Conservation (phyloP, 2,329 filamentous ascomycete species). For the Beauveria caledonica region DNA sequence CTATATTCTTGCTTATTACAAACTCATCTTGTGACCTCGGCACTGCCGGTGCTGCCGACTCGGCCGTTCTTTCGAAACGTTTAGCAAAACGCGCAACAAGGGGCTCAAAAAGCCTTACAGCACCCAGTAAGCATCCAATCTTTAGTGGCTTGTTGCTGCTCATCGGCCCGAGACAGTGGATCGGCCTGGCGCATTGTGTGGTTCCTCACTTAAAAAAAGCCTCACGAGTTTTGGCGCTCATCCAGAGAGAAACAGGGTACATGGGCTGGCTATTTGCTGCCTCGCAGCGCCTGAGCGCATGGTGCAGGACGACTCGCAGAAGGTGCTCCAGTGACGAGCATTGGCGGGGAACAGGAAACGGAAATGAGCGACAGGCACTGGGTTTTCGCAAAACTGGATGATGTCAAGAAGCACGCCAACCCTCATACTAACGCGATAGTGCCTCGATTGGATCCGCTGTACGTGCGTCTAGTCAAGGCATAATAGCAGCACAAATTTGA, state of each 20-base stretch:
- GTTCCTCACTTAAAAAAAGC: slow-evolving; percentile 3
- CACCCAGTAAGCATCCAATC: slow-evolving; percentile 1
- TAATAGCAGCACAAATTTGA: too few species aligned
- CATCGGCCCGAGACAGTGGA: slow-evolving; percentile 11
- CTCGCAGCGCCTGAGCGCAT: neutral
- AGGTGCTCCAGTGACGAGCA: neutral
- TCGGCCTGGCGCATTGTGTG: slow-evolving; percentile 2
- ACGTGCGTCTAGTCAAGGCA: neutral
- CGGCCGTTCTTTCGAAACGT: neutral
- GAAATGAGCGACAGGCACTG: neutral
- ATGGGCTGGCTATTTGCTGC: neutral
- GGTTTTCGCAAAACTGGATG: neutral
- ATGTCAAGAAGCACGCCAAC: neutral
- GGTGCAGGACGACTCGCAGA: neutral
- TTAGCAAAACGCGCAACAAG: neutral
- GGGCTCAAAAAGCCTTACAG: neutral
- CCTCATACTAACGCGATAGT: neutral
- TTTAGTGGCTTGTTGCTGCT: neutral
- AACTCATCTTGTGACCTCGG: too few species aligned
- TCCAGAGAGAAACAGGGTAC: neutral
- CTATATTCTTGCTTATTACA: neutral
- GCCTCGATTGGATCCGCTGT: neutral
- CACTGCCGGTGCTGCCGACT: neutral
- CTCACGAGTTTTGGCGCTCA: neutral
- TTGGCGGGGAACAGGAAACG: neutral